These are phyloP conservation scores for Micractinium sp. DNA, from an alignment of 139 green algal species.

Conservation along the genomic window DNA sequence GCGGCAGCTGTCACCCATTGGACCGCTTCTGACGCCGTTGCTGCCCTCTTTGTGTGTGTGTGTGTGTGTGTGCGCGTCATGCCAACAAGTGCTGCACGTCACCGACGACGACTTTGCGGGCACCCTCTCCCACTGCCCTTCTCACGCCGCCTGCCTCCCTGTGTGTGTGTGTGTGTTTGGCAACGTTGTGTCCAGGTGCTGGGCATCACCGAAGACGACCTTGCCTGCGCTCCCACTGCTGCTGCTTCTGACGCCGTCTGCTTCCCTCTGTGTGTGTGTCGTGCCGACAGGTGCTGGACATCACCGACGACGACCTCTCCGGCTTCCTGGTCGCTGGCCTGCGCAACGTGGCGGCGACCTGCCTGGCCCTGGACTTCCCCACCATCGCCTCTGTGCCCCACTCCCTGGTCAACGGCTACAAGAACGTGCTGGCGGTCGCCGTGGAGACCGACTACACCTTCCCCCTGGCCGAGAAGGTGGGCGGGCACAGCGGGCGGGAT, in stretches of 20 bases:
- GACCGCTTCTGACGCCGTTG: too few relatives aligned
- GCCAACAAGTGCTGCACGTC: slow-evolving; percentile 88
- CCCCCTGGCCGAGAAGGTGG: slow-evolving; percentile 69
- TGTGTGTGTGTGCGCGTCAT: too few relatives aligned
- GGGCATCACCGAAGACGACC: not conserved
- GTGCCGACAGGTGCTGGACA: slow-evolving; percentile 83
- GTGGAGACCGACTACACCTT: slow-evolving; percentile 94
- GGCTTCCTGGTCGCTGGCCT: slow-evolving; percentile 71
- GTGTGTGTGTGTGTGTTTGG: too few relatives aligned
- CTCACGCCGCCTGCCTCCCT: too few relatives aligned
- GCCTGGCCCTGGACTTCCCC: slow-evolving; percentile 85
- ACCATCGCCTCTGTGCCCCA: slow-evolving; percentile 92
- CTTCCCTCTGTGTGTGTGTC: too few relatives aligned
- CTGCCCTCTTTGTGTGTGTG: too few relatives aligned
- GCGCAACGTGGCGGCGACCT: slow-evolving; percentile 88
- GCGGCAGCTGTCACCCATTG: too few relatives aligned
- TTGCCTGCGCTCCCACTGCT: not conserved
- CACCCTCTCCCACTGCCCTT: too few relatives aligned
- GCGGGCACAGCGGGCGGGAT: not conserved
- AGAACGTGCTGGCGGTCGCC: slow-evolving; percentile 97
- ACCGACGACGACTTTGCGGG: slow-evolving; percentile 96
- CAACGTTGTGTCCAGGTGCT: too few relatives aligned
- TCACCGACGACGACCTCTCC: slow-evolving; percentile 93
- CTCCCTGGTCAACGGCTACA: slow-evolving; percentile 97
- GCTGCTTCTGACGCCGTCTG: not conserved